Conservation (phyloP, 768 basidiomycete genomes). For the Lactifluus echinatus region DNA sequence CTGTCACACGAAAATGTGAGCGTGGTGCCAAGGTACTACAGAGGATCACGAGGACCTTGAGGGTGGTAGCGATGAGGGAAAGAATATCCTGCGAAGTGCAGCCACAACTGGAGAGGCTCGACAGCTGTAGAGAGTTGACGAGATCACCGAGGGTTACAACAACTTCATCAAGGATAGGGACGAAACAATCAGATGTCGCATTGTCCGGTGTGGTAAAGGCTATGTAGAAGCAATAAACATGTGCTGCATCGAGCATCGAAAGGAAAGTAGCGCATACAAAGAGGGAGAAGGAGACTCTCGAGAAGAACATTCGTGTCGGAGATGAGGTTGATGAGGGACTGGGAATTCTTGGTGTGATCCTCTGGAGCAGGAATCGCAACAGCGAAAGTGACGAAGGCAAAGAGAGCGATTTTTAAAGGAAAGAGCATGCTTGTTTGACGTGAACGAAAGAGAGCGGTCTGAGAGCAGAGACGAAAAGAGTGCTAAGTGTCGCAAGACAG, state of each 20-base stretch:
- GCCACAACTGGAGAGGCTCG: neutral
- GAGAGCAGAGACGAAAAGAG: neutral
- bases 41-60: neutral
- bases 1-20: neutral
- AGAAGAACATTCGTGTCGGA: neutral
- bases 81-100: neutral
- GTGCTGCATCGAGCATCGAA: neutral
- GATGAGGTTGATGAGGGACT: neutral
- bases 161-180: neutral
- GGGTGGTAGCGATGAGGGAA: neutral
- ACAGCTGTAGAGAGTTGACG: neutral
- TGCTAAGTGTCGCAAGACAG: neutral
- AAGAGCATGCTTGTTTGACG: neutral
- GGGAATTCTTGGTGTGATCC: neutral
- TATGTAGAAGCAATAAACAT: neutral
- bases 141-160: neutral
- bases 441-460: neutral
- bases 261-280: neutral
- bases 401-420: conserved; percentile 3
- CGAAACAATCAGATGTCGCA: neutral
- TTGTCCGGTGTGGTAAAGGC: neutral
- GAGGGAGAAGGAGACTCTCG: neutral
- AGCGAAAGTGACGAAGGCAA: neutral
- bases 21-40: neutral
- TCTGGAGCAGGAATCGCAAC: neutral